phyloP scores from a whole-genome alignment of 1,284 basidiomycete genomes.

The Microbotryum saponariae region DNA sequence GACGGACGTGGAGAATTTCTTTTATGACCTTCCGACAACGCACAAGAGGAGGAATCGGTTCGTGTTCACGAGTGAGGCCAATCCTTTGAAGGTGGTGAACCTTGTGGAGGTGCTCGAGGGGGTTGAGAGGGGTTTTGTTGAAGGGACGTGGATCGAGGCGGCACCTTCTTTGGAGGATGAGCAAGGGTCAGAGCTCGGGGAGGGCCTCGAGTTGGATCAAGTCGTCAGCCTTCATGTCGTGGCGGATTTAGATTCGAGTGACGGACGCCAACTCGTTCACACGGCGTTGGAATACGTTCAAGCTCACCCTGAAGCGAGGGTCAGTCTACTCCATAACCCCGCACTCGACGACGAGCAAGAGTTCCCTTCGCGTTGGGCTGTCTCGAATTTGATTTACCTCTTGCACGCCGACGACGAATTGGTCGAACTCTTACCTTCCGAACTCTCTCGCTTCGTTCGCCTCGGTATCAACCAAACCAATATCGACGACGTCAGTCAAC shows the following conservation, averaged over 20 bases:
- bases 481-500: constrained; percentile 1
- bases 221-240: constrained; percentile 57
- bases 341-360: neutral
- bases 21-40: constrained; percentile 78
- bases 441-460: constrained; percentile 16
- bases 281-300: constrained; percentile 51
- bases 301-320: constrained; percentile 4
- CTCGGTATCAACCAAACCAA: constrained; percentile 1
- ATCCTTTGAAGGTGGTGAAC: constrained; percentile 50
- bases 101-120: constrained; percentile 49
- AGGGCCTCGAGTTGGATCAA: constrained; percentile 20
- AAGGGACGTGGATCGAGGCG: constrained; percentile 34
- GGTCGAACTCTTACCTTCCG: constrained; percentile 10
- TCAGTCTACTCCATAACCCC: constrained; percentile 26
- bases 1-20: constrained; percentile 59
- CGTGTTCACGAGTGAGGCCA: constrained; percentile 52
- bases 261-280: constrained; percentile 53
- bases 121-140: constrained; percentile 43
- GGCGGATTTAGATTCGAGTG: constrained; percentile 64
- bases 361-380: constrained; percentile 5
- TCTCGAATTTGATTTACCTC: constrained; percentile 9
- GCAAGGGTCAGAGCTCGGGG: constrained; percentile 42
- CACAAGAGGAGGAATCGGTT: constrained; percentile 61
- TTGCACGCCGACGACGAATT: constrained; percentile 1
- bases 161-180: constrained; percentile 10